Base-by-base conservation (phyloP, 2,329 filamentous ascomycete species). In the Nemania sp. region DNA sequence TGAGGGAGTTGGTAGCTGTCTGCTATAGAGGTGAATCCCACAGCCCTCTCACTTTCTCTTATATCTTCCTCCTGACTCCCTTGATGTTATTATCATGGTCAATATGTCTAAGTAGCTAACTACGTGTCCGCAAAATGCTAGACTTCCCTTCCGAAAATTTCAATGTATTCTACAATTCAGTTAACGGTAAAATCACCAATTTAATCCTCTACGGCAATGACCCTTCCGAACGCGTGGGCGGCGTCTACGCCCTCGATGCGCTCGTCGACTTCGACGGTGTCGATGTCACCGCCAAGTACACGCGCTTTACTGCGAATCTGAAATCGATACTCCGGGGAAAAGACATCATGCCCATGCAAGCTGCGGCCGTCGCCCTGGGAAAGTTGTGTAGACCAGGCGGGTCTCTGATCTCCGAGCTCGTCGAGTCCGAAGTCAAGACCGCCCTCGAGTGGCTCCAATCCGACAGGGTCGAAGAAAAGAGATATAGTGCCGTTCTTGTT, bases 251-350 rank as follows among this genome's bases (percentile, higher is more conserved):
- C 55, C 83, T 99, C 57, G 93, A 96, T 71, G 88, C 88, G 52
- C 84, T 99, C 49, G 93, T 97, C 72, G 92, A 97, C 71, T 97
- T 97, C 70, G 93, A 97, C 65, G 93, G 92, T 54, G 90, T 97
- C 64, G 95, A 99, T 74, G 85, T 90, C 20, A 91, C 90, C 30
- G 86, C 91, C 66, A 97, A 97, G 74, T 96, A 94, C 54, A 96
- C 93, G 24, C 86, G 94, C 50, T 99, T 97, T 69, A 91, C 91
- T 40, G 91, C 91, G 60, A 95, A 93, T 66, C 83, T 99, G 55
- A 89, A 92, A 63, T 89, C 85, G 42, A 88, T 97, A 33, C 80
- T 99, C 64, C 85, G 92, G 65, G 93, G 93, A 59, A 96, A 92
- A 70, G 94, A 99, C 66, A 90, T 90, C 60, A 86, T 86, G 49